phyloP scores from a whole-genome alignment of 345 rosid genomes.

The Linum lewisii region DNA sequence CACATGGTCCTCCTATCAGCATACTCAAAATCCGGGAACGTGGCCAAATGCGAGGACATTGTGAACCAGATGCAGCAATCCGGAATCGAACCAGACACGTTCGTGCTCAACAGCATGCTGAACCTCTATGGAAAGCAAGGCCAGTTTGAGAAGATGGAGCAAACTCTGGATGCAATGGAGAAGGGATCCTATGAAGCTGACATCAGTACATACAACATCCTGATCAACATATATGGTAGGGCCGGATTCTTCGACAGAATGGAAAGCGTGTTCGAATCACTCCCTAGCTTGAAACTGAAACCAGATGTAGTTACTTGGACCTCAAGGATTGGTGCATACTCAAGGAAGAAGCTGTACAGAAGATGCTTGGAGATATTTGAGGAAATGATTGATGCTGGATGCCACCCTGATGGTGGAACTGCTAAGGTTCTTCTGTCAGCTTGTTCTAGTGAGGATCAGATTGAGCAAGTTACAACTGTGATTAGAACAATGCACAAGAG shows the following conservation, averaged over 20 bases:
- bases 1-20: slow-evolving; percentile 90
- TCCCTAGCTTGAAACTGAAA: slow-evolving; percentile 30
- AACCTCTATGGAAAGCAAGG: slow-evolving; percentile 76
- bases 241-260: slow-evolving; percentile 67
- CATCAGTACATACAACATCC: slow-evolving; percentile 75
- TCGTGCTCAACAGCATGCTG: slow-evolving; percentile 71
- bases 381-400: slow-evolving; percentile 82
- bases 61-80: slow-evolving; percentile 58
- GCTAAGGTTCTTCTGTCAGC: slow-evolving; percentile 78
- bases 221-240: slow-evolving; percentile 68
- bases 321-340: slow-evolving; percentile 64
- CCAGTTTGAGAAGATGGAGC: slow-evolving; percentile 70
- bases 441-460: slow-evolving; percentile 66
- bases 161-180: slow-evolving; percentile 38
- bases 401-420: slow-evolving; percentile 78
- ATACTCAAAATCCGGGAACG: slow-evolving; percentile 56
- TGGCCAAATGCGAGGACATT: slow-evolving; percentile 60
- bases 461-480: slow-evolving; percentile 62
- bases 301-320: slow-evolving; percentile 96
- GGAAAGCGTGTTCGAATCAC: slow-evolving; percentile 44
- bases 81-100: slow-evolving; percentile 74
- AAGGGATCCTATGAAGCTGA: slow-evolving; percentile 43
- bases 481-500: slow-evolving; percentile 74
- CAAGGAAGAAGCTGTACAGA: slow-evolving; percentile 61
- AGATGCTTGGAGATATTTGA: too few species aligned